Evolutionary conservation across 192 early-diverging fungal genomes (phyloP), one percentile per base, ranked within the genome.

Genomic region (Coemansia sp.): DNA sequence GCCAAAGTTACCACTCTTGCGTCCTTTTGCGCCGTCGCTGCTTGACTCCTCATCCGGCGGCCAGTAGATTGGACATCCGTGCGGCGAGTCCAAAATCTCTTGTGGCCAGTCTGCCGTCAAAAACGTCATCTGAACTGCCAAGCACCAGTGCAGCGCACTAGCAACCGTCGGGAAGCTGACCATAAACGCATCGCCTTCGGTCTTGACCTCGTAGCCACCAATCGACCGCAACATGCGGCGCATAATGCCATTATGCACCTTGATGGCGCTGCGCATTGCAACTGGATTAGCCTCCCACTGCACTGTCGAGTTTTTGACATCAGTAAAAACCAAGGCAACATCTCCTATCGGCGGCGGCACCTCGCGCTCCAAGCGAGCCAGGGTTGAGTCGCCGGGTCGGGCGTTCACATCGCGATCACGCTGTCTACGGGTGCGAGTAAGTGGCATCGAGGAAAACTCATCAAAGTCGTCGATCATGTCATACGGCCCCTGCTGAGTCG

Each of bases 181-280:
- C 90, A 96, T 96, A 66, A 96, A 91, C 16, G 92, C 92, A 65
- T 96, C 94, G 52, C 94, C 94, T 79, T 96, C 94, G 1, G 92
- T 96, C 69, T 96, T 96, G 47, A 96, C 94, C 65, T 96, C 94
- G 62, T 96, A 96, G 18, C 94, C 94, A 37, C 93, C 92, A 50
- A 90, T 88, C 22, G 84, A 85, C 52, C 90, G 86, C 29, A 96
- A 77, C 48, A 88, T 84, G 55, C 90, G 86, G 10, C 94, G 84
- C 92, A 96, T 92, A 4, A 90, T 82, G 43, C 73, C 58, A 64
- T 94, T 92, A 71, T 96, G 94, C 16, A 88, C 84, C 73, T 93
- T 91, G 69, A 94, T 92, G 1, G 94, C 92, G 53, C 86, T 82
- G 49, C 88, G 83, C 94, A 96, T 96, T 0, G 89, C 92, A 20